Evolutionary conservation across 345 rosid species (phyloP), one percentile per base, ranked within the genome.

Genomic region (Firmiana major): DNA sequence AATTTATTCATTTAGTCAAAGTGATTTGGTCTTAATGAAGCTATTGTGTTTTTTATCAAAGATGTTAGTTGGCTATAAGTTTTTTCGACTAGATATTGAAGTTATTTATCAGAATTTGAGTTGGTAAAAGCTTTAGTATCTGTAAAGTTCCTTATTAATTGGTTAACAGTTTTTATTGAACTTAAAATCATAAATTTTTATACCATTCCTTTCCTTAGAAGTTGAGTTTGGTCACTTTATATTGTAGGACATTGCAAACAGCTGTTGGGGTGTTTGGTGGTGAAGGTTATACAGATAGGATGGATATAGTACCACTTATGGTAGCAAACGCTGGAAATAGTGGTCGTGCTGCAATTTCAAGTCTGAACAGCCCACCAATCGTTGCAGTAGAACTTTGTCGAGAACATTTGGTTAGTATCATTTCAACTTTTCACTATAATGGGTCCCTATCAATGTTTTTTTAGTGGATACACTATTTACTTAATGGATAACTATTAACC

Each of bases 211-310:
- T 24, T 19, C 15, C 1, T 26, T 70, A 8, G 74, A 70, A 70
- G 59, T 49, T 71, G 73, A 72, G 49, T 74, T 31, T 69, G 42
- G 45, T 80, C 46, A 13, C 24, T 73, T 15, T 84, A 83, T 67
- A 65, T 75, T 79, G 80, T 83, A 96, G 98, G 90, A 93, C 98
- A 38, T 72, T 96, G 84, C 99, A 96, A 86, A 96, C 99, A 72
- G 98, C 99, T 67, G 97, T 92, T 80, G 99, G 98, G 82, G 97
- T 91, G 53, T 96, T 96, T 49, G 99, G 99, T 43, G 97, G 97
- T 46, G 98, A 85, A 75, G 93, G 86, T 79, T 93, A 89, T 84
- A 85, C 87, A 3, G 87, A 87, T 62, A 82, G 84, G 83, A 81
- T 80, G 72, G 97, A 91, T 81, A 71, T 80, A 60, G 71, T 92